phyloP scores from a whole-genome alignment of 495 filamentous ascomycete species.

The Evernia prunastri region DNA sequence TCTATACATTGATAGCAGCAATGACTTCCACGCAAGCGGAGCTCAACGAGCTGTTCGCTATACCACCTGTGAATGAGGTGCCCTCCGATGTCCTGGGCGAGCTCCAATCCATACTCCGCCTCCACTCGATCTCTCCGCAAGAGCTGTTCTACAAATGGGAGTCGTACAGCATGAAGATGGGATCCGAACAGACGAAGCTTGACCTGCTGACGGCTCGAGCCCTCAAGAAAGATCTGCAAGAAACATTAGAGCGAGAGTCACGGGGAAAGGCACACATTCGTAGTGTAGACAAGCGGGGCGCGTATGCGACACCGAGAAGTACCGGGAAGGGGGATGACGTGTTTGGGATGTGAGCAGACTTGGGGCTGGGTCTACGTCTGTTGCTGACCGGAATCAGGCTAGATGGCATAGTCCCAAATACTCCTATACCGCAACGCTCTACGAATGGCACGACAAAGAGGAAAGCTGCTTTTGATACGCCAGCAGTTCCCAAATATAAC shows the following conservation, averaged over 20 bases:
- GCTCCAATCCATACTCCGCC: slow-evolving; percentile 72
- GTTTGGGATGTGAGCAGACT: slow-evolving; percentile 65
- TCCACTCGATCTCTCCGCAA: slow-evolving; percentile 68
- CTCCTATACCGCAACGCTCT: slow-evolving; percentile 48
- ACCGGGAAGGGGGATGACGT: slow-evolving; percentile 56
- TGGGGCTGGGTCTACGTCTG: slow-evolving; percentile 2
- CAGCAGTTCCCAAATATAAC: slow-evolving; percentile 45
- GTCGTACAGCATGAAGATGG: slow-evolving; percentile 91
- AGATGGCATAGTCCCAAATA: slow-evolving; percentile 69
- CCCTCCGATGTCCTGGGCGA: slow-evolving; percentile 69
- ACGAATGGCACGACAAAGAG: slow-evolving; percentile 49
- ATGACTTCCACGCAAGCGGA: slow-evolving; percentile 53
- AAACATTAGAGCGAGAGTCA: slow-evolving; percentile 67
- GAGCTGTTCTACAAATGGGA: slow-evolving; percentile 98
- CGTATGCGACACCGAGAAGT: slow-evolving; percentile 57
- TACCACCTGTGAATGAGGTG: slow-evolving; percentile 48
- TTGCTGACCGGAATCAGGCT: slow-evolving; percentile 45
- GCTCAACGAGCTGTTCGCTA: slow-evolving; percentile 62
- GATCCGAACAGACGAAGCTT: slow-evolving; percentile 62
- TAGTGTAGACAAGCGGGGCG: slow-evolving; percentile 56
- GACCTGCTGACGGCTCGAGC: slow-evolving; percentile 59
- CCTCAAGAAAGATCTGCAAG: slow-evolving; percentile 83
- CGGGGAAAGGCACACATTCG: slow-evolving; percentile 52
- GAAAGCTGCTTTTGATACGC: slow-evolving; percentile 55
- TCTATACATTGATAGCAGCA: background rate